Evolutionary conservation across 768 basidiomycete species (phyloP).

Genomic region (Psilocybe tampanensis): DNA sequence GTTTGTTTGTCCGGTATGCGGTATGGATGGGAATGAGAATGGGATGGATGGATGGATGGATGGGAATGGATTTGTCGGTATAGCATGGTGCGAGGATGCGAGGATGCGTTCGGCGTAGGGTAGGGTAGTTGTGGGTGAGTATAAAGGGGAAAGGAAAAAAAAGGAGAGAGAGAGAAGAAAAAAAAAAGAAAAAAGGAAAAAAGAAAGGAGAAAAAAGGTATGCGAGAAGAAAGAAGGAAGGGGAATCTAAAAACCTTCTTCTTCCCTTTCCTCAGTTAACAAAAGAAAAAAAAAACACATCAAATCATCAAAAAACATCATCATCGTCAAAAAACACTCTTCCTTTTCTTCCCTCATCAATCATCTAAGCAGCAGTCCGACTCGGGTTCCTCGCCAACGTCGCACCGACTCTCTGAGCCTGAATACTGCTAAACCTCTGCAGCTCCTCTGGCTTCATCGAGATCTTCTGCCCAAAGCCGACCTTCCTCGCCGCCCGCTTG

Average conservation of each 20-base stretch:
- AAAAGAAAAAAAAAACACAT: not conserved
- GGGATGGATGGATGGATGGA: no score
- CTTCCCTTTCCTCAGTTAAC: no score
- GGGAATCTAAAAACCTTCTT: no score
- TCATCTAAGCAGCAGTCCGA: slow-evolving; percentile 39
- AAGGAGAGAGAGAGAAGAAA: not conserved
- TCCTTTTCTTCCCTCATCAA: no score
- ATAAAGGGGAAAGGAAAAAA: not conserved
- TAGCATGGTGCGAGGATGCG: no score
- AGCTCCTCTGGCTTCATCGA: slow-evolving; percentile 85
- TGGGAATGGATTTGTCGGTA: no score
- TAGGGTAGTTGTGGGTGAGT: not conserved
- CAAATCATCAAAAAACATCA: not conserved
- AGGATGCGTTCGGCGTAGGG: no score
- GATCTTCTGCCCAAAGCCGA: slow-evolving; percentile 84
- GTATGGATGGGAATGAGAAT: no score
- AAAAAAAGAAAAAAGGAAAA: not conserved
- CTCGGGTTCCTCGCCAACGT: slow-evolving; percentile 79
- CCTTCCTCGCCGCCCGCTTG: slow-evolving; percentile 82
- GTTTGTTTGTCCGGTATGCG: no score
- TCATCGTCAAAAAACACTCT: no score
- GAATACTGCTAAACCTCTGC: slow-evolving; percentile 84
- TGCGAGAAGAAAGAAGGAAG: no score
- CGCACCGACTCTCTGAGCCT: slow-evolving; percentile 77
- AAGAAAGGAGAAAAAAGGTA: not conserved